Evolutionary conservation across 345 rosid genomes (phyloP).

Genomic region (Atalantia buxifolia): DNA sequence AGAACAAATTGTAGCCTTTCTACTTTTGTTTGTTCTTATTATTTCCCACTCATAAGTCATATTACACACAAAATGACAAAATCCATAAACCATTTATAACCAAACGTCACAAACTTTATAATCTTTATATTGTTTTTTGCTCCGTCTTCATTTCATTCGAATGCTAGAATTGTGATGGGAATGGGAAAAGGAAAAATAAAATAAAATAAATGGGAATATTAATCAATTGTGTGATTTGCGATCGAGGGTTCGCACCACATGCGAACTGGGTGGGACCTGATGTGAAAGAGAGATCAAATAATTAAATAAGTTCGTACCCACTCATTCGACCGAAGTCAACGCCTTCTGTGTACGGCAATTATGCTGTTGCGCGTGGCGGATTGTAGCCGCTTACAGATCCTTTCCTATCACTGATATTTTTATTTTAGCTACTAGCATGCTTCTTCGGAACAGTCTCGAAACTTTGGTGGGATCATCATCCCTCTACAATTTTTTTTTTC

Average conservation of each 20-base stretch:
- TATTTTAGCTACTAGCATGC: not conserved
- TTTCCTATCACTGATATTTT: not conserved
- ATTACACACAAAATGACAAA: not conserved
- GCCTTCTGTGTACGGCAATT: not conserved
- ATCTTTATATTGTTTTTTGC: not conserved
- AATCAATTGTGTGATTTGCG: not conserved
- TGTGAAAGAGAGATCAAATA: not conserved
- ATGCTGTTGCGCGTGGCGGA: not conserved
- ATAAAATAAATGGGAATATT: not conserved
- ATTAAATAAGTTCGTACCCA: not conserved
- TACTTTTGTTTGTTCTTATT: not conserved
- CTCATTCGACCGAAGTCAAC: not conserved
- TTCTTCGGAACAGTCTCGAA: not conserved
- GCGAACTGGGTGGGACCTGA: not conserved
- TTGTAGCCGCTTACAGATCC: constrained; percentile 3
- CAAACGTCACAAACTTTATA: not conserved
- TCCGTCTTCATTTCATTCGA: not conserved
- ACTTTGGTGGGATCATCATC: not conserved
- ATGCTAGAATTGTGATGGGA: not conserved
- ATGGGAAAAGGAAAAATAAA: not conserved
- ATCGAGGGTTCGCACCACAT: not conserved
- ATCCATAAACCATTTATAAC: not conserved
- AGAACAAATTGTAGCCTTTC: constrained; percentile 7
- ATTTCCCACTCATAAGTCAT: not conserved
- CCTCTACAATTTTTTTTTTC: too few species aligned